Percentiles rank a stretch among this genome's conserved stretches.
These are phyloP conservation scores for Adansonia digitata DNA, from an alignment of 345 rosid genomes.

Conservation along the genomic window DNA sequence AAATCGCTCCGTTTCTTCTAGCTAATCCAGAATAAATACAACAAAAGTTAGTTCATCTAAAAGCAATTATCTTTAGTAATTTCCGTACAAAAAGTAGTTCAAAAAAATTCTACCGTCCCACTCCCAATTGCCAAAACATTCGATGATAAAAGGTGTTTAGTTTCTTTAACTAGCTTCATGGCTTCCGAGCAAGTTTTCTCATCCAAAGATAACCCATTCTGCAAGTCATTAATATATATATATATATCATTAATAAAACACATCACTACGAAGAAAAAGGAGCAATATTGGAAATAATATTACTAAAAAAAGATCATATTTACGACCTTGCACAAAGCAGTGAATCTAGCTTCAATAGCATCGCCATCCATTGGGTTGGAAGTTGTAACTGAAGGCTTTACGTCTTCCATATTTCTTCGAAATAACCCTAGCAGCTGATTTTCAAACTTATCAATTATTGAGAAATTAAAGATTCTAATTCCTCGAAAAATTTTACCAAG, in stretches of 20 bases:
- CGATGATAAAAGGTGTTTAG: constrained; percentile 54
- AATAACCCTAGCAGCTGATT: neutral
- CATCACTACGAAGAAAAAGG: neutral
- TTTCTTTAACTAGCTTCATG: constrained; percentile 60
- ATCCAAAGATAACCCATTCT: constrained; percentile 56
- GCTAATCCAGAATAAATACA: constrained; percentile 33
- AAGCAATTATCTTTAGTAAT: neutral
- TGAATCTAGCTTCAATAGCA: constrained; percentile 36
- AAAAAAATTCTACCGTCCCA: constrained; percentile 46
- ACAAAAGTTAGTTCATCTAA: neutral
- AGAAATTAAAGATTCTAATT: neutral
- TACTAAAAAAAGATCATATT: neutral
- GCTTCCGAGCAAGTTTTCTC: constrained; percentile 41
- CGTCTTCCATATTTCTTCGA: constrained; percentile 26
- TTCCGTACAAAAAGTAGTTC: neutral
- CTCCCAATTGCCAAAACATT: constrained; percentile 48
- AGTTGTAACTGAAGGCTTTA: constrained; percentile 17
- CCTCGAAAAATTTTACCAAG: neutral
- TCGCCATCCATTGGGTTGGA: constrained; percentile 23
- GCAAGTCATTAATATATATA: constrained; percentile 14
- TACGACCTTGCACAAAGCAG: constrained; percentile 46
- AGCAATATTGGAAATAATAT: neutral
- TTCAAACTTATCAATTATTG: neutral
- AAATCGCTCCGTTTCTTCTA: constrained; percentile 78
- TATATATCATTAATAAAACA: neutral